A percentile compares a stretch with the other conserved stretches of the same genome.
phyloP scores from a whole-genome alignment of 495 filamentous ascomycete species.

The Stereocaulon alpinum region DNA sequence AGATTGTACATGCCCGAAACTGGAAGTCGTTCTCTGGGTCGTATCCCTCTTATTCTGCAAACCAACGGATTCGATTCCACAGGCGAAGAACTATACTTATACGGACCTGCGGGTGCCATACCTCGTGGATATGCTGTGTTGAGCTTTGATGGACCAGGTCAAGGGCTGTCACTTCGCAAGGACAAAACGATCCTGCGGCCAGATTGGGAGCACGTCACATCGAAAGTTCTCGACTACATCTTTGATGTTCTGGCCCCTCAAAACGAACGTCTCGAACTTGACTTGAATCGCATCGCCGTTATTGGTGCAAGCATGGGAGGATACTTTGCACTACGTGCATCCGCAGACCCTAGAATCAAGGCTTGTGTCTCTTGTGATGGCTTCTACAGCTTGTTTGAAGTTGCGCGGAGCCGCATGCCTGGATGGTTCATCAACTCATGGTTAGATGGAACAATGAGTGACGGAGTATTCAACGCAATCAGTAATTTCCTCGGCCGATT shows the following conservation, averaged over 20 bases:
- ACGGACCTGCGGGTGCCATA: slow-evolving; percentile 18
- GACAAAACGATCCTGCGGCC: slow-evolving; percentile 25
- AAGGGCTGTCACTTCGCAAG: slow-evolving; percentile 31
- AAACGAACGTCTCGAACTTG: slow-evolving; percentile 27
- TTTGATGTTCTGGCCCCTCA: not conserved
- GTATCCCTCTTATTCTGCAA: slow-evolving; percentile 34
- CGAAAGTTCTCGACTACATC: not conserved
- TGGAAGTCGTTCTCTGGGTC: slow-evolving; percentile 18
- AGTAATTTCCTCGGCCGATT: not conserved
- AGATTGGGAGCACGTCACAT: slow-evolving; percentile 1
- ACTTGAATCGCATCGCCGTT: slow-evolving; percentile 33
- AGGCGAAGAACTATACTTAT: slow-evolving; percentile 39
- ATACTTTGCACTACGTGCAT: slow-evolving; percentile 34
- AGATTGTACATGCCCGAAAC: slow-evolving; percentile 33
- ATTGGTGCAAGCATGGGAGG: slow-evolving; percentile 36
- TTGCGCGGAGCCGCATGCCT: slow-evolving; percentile 27
- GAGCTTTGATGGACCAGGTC: slow-evolving; percentile 36
- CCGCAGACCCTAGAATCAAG: slow-evolving; percentile 33
- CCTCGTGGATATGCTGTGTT: slow-evolving; percentile 36
- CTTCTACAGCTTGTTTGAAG: slow-evolving; percentile 32
- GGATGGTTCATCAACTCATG: slow-evolving; percentile 23
- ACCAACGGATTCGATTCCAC: slow-evolving; percentile 34
- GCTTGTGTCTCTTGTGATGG: slow-evolving; percentile 36
- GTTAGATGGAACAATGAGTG: slow-evolving; percentile 26
- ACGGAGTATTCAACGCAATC: slow-evolving; percentile 15